A percentile compares a stretch with the other conserved stretches of the same genome.
phyloP scores from a whole-genome alignment of 78 protist genomes.

The Isochrysis galbana region DNA sequence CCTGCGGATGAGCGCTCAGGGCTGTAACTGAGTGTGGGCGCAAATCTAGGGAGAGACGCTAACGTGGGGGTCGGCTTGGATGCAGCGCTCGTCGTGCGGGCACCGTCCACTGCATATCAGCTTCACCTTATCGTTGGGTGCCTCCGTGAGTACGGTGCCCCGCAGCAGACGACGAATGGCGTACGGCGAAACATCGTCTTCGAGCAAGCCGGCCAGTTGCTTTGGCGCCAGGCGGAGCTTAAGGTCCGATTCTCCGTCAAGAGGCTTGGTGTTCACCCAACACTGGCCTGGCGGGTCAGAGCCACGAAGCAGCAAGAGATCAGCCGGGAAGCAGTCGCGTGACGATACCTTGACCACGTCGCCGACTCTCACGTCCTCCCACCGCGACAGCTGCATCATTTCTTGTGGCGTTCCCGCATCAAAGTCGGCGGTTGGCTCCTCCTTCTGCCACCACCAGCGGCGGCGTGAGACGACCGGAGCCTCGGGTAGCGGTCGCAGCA shows the following conservation, averaged over 20 bases:
- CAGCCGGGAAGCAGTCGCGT: not conserved
- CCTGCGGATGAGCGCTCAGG: no score
- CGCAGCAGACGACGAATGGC: not conserved
- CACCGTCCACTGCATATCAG: not conserved
- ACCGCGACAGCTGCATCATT: not conserved
- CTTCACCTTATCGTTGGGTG: not conserved
- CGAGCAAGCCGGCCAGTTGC: not conserved
- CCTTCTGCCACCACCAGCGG: not conserved
- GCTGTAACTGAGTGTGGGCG: no score
- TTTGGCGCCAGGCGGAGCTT: slow-evolving; percentile 12
- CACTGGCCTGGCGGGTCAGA: not conserved
- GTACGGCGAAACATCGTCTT: not conserved
- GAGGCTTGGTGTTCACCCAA: slow-evolving; percentile 34
- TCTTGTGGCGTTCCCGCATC: not conserved
- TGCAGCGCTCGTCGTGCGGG: not conserved
- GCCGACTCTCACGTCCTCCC: not conserved
- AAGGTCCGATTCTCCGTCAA: slow-evolving; percentile 58
- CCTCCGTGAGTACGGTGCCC: not conserved
- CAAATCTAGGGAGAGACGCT: no score
- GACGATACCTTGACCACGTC: not conserved
- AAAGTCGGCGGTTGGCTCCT: not conserved
- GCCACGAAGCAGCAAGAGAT: not conserved
- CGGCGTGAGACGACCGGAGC: not conserved
- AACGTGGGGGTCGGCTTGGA: no score
- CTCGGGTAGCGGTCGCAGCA: not conserved